Evolutionary conservation across 148 eudicot genomes (phyloP).

Genomic region (Rhododendron ovatum): DNA sequence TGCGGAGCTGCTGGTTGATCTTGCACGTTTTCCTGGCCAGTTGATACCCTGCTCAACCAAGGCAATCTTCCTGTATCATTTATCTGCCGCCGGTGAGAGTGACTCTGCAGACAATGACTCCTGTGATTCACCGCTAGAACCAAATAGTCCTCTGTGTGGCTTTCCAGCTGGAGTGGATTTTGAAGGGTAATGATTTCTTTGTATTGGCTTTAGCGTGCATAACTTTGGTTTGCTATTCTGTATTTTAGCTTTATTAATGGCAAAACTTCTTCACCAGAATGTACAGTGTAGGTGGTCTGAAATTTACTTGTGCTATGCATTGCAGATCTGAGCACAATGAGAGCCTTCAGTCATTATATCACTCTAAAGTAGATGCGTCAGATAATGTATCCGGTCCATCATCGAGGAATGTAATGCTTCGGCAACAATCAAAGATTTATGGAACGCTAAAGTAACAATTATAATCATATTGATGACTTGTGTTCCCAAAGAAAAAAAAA

Average conservation of each 20-base stretch:
- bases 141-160: conserved; percentile 63
- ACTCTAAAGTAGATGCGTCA: conserved; percentile 33
- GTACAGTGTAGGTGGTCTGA: not conserved
- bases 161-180: conserved; percentile 43
- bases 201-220: not conserved
- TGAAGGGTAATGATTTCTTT: conserved; percentile 47
- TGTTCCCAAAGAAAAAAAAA: not conserved
- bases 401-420: conserved; percentile 38
- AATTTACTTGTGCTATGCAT: conserved; percentile 8
- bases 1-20: conserved; percentile 67
- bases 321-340: conserved; percentile 54
- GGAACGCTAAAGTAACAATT: conserved; percentile 29
- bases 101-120: conserved; percentile 87
- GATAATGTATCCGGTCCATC: conserved; percentile 35
- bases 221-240: not conserved
- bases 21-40: conserved; percentile 74
- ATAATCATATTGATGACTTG: not conserved
- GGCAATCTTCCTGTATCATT: conserved; percentile 64
- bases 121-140: conserved; percentile 81
- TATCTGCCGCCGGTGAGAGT: conserved; percentile 65
- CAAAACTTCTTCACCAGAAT: not conserved
- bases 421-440: conserved; percentile 29
- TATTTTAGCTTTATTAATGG: not conserved
- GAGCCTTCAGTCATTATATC: conserved; percentile 22
- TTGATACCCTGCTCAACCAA: conserved; percentile 65